phyloP scores from a whole-genome alignment of 208 protist species.

The Trypanosoma lewisi region DNA sequence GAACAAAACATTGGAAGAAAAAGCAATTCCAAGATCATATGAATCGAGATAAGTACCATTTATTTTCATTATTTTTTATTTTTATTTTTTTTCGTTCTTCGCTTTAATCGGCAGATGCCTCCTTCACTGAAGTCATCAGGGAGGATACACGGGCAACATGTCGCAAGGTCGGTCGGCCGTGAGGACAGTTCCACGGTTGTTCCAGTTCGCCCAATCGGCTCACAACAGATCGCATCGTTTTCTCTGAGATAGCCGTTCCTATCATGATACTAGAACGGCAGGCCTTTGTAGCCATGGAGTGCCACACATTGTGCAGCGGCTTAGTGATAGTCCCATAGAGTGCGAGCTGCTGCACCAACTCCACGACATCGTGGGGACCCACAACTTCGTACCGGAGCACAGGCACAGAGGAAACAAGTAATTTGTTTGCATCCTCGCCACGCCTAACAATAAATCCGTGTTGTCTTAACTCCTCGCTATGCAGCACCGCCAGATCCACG shows the following conservation, averaged over 20 bases:
- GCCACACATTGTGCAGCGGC: conserved; percentile 79
- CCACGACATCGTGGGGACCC: conserved; percentile 75
- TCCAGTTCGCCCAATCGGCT: conserved; percentile 68
- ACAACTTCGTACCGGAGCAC: conserved; percentile 87
- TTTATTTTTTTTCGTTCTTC: conserved; percentile 5
- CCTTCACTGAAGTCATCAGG: conserved; percentile 6
- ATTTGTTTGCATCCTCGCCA: conserved; percentile 47
- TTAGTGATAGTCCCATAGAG: conserved; percentile 55
- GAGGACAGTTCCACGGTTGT: conserved; percentile 95
- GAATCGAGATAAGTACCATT: not conserved
- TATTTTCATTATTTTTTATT: conserved; percentile 13
- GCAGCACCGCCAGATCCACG: conserved; percentile 75
- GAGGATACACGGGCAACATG: conserved; percentile 46
- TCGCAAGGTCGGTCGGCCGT: conserved; percentile 90
- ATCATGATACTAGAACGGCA: conserved; percentile 94
- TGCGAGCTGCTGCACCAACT: conserved; percentile 83
- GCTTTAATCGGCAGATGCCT: not conserved
- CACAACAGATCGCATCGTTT: conserved; percentile 83
- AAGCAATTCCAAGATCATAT: not conserved
- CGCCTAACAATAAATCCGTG: conserved; percentile 89
- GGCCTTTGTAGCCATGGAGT: conserved; percentile 91
- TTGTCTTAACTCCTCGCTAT: conserved; percentile 50
- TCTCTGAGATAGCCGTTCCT: conserved; percentile 68
- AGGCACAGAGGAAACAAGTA: conserved; percentile 79
- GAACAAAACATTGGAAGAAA: no score